Evolutionary conservation across 768 basidiomycete genomes (phyloP), one percentile per base, ranked within the genome.

Genomic region (Podaxis sp.): DNA sequence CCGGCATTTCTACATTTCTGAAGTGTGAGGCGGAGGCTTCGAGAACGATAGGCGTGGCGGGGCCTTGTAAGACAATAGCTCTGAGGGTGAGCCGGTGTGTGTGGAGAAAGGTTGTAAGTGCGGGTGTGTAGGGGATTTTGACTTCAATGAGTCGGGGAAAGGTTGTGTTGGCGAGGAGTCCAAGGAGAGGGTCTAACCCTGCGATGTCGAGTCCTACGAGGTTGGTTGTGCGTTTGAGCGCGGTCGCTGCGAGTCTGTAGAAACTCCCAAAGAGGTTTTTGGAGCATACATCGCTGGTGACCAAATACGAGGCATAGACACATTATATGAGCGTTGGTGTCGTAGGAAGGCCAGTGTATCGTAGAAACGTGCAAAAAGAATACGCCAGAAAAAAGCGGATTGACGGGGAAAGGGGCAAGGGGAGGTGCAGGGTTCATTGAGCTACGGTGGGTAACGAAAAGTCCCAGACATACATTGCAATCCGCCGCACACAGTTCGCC

Each of bases 171-270:
- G 43, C 37, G 13, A 67, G 52, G 22, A 57, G 65, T 8, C 29
- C 46, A n/a, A 65, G 29, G 8, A 66, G 58, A 11, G 47, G 52
- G 8, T 50, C 59, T 9, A 57, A 36, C 2, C 19, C 36, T 4
- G 65, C 65, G 46, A 67, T 64, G 40, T 67, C 63, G 17, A 67
- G 55, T 11, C 36, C 50, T 46, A 43, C 38, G 27, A 67, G 58
- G 36, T 66, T 54, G 27, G 37, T 43, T 22, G 53, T 54, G 8
- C 46, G 40, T 17, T 53, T 19, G 4, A 67, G 41, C 27, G 66
- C 66, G 15, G 33, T 49, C 11, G 58, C 65, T 6, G 61, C 38
- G 41, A 67, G 63, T 24, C 25, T 46, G 55, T 63, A 67, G 46
- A 67, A 65, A 46, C 36, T 58, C 15, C 25, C 36, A 38, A 61